These are phyloP conservation scores for Stropharia rugosoannulata DNA, from an alignment of 768 basidiomycete genomes.

Conservation along the genomic window DNA sequence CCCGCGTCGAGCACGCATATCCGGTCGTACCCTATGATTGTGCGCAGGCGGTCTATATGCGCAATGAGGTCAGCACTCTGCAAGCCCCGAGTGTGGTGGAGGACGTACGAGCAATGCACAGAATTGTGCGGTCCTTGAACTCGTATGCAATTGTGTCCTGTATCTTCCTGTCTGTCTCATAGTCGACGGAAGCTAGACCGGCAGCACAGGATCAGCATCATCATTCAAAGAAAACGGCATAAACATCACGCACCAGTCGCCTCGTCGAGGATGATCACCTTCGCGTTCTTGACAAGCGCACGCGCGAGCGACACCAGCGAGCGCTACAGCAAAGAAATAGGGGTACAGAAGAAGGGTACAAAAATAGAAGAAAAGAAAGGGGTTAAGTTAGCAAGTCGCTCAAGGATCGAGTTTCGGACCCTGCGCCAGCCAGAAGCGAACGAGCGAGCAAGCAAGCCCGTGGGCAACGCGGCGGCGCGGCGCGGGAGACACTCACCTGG, in stretches of 20 bases:
- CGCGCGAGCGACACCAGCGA: slow-evolving; percentile 86
- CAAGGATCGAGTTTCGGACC: slow-evolving; percentile 8
- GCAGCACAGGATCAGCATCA: neutral
- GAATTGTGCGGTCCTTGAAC: slow-evolving; percentile 81
- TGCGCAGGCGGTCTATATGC: slow-evolving; percentile 70
- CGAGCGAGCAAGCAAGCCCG: neutral
- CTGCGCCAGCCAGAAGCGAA: slow-evolving; percentile 1
- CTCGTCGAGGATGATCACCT: slow-evolving; percentile 87
- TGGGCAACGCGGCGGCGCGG: neutral
- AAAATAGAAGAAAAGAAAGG: no score
- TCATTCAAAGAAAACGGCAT: neutral
- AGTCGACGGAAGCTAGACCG: slow-evolving; percentile 73
- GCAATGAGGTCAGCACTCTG: neutral
- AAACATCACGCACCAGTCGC: slow-evolving; percentile 57
- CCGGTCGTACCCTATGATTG: slow-evolving; percentile 86
- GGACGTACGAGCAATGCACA: slow-evolving; percentile 80
- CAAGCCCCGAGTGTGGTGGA: neutral
- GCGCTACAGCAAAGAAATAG: slow-evolving; percentile 40
- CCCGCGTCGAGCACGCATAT: slow-evolving; percentile 88
- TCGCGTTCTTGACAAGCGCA: slow-evolving; percentile 83
- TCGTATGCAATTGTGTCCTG: slow-evolving; percentile 86
- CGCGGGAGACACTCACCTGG: slow-evolving; percentile 35
- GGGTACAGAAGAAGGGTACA: slow-evolving; percentile 2
- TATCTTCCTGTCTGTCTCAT: slow-evolving; percentile 88
- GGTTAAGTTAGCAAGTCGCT: no score